These are phyloP conservation scores for Calocybe gangraenosa DNA, from an alignment of 768 basidiomycete species.

Conservation along the genomic window DNA sequence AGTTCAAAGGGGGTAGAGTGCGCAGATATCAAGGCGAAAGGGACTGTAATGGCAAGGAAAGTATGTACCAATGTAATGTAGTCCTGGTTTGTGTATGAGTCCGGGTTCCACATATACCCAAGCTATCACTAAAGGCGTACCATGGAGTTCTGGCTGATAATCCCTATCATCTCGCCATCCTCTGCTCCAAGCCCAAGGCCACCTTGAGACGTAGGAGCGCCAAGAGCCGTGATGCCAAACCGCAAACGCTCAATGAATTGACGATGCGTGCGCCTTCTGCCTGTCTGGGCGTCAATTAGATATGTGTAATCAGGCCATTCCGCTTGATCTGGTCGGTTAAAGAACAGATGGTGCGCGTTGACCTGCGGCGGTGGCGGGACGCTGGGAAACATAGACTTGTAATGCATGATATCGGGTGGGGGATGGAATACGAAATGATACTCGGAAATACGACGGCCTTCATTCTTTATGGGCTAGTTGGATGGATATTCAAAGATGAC, in stretches of 20 bases:
- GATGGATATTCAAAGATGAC: no score
- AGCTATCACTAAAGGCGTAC: slow-evolving; percentile 36
- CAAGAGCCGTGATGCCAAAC: slow-evolving; percentile 56
- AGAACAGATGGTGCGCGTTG: slow-evolving; percentile 54
- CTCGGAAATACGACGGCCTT: neutral
- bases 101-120: neutral
- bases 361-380: slow-evolving; percentile 42
- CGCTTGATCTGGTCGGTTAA: slow-evolving; percentile 50
- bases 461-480: slow-evolving; percentile 2
- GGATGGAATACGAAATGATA: slow-evolving; percentile 1
- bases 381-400: slow-evolving; percentile 55
- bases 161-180: slow-evolving; percentile 58
- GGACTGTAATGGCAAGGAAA: slow-evolving; percentile 43
- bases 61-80: slow-evolving; percentile 47
- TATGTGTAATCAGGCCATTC: slow-evolving; percentile 53
- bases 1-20: slow-evolving; percentile 57
- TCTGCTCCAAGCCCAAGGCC: slow-evolving; percentile 50
- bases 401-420: slow-evolving; percentile 34
- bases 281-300: slow-evolving; percentile 54
- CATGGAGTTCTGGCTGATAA: slow-evolving; percentile 66
- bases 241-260: slow-evolving; percentile 49
- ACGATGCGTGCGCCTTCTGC: slow-evolving; percentile 37
- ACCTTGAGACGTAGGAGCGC: slow-evolving; percentile 38
- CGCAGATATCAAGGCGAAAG: slow-evolving; percentile 49
- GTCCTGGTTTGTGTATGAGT: slow-evolving; percentile 37